Base-by-base conservation (phyloP, 23 red algal species). In the Gracilariopsis chorda region DNA sequence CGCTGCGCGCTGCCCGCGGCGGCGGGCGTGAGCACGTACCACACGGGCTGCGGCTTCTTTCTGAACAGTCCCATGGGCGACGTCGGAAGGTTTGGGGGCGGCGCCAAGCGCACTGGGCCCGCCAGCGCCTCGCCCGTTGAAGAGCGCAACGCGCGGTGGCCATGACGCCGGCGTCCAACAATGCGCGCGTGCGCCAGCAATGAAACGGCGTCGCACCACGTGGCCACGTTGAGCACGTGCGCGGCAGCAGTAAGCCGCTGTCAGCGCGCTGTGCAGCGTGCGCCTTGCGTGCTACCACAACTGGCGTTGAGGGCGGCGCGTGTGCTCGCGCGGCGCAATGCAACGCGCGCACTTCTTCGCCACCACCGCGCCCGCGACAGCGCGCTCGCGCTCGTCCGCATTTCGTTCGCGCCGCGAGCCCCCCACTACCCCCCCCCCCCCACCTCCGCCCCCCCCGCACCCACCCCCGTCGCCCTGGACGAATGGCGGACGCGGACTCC, bases 11-110 rank as follows among this genome's bases (percentile, higher is more conserved):
- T 32, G 25, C n/a, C 17, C 6, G 41, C 20, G 10, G 29, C 19
- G 80, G 80, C 27, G 27, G 80, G 59, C 29, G 64, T 48, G 10
- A 85, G 51, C 56, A 85, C 80, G 40, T 41, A 85, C 80, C 80
- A 85, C 19, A 85, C 4, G 28, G 80, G 80, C 30, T 51, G 80
- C 45, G 80, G 59, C 72, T 78, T 78, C 29, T 78, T 78, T 16
- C 62, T 30, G 62, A 68, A 68, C 30, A 68, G 62, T 5, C 62
- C 62, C 62, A 68, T 68, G 11, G 48, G 48, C 11, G 48, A 12
- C 17, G 9, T n/a, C n/a, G n/a, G 11, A 51, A 51, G 48, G 48
- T 17, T 9, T 51, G 9, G 48, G 48, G 48, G 11, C 11, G 17
- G 48, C 17, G 48, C 17, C 17, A 17, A 13, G 4, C 2, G 4